Conservation (phyloP, 306 rosid genomes). For the Prunus mongolica region DNA sequence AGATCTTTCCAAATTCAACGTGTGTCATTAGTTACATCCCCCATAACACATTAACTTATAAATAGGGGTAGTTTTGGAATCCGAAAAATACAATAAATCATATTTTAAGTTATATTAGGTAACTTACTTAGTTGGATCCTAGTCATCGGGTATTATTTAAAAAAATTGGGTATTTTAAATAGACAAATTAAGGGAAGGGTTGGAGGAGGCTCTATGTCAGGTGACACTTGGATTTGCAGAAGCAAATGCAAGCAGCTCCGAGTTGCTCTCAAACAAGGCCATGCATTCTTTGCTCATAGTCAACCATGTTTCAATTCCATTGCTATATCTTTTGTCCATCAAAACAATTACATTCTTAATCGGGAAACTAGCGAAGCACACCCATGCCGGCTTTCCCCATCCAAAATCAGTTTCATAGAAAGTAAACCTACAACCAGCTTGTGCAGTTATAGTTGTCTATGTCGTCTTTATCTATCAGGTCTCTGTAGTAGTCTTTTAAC, state of each 20-base stretch:
- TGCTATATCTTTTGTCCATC: constrained; percentile 21
- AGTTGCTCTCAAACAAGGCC: constrained; percentile 11
- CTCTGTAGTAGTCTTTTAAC: not conserved
- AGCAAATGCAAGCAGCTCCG: constrained; percentile 28
- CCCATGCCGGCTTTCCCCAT: constrained; percentile 37
- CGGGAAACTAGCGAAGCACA: not conserved
- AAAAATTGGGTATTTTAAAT: too few relatives aligned
- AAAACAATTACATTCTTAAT: constrained; percentile 15
- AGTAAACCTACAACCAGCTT: constrained; percentile 22
- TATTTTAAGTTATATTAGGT: too few relatives aligned
- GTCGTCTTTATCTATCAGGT: not conserved
- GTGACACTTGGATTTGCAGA: constrained; percentile 1
- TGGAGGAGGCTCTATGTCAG: too few relatives aligned
- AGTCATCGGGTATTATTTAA: too few relatives aligned
- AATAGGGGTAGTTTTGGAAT: too few relatives aligned
- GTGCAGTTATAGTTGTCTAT: not conserved
- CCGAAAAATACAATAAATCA: too few relatives aligned
- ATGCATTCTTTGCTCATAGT: constrained; percentile 14
- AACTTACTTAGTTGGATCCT: too few relatives aligned
- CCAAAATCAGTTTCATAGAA: constrained; percentile 23
- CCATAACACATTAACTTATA: too few relatives aligned
- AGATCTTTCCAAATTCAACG: too few relatives aligned
- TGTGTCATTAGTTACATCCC: too few relatives aligned
- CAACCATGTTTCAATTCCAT: constrained; percentile 30
- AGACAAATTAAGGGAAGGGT: too few relatives aligned